phyloP scores from a whole-genome alignment of 306 rosid species.

The Chamaecrista fasciculata region DNA sequence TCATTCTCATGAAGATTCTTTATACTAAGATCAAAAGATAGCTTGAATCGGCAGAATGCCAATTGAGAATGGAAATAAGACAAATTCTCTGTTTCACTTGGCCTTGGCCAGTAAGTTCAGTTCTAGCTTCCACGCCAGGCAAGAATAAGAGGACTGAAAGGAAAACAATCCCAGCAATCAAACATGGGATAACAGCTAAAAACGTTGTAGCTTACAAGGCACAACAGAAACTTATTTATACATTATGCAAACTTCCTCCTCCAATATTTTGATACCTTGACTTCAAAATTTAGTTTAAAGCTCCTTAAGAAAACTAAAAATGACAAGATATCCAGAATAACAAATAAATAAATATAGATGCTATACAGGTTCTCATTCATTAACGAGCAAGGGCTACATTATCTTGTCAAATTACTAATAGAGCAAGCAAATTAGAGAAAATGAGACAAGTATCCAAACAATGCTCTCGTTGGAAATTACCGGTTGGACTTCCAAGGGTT shows the following conservation, averaged over 20 bases:
- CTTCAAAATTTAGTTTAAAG: not conserved
- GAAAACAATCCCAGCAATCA: not conserved
- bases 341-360: not conserved
- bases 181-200: not conserved
- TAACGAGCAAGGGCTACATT: not conserved
- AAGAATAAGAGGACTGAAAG: not conserved
- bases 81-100: not conserved
- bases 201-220: not conserved
- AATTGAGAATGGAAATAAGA: not conserved
- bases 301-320: not conserved
- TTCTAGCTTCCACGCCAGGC: not conserved
- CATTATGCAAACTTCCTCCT: not conserved
- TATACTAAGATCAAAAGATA: not conserved
- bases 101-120: not conserved
- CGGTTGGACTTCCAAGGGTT: conserved; percentile 65
- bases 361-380: not conserved
- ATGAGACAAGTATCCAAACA: conserved; percentile 3
- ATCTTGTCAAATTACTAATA: not conserved
- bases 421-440: not conserved
- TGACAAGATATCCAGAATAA: not conserved
- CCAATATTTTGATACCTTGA: not conserved
- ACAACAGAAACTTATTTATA: not conserved
- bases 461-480: conserved; percentile 15
- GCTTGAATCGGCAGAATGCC: not conserved
- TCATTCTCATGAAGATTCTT: too few relatives aligned